A percentile compares a stretch with the other conserved stretches of the same genome.
Evolutionary conservation across 2,329 filamentous ascomycete genomes (phyloP).

Genomic region (Cryphonectria parasitica): DNA sequence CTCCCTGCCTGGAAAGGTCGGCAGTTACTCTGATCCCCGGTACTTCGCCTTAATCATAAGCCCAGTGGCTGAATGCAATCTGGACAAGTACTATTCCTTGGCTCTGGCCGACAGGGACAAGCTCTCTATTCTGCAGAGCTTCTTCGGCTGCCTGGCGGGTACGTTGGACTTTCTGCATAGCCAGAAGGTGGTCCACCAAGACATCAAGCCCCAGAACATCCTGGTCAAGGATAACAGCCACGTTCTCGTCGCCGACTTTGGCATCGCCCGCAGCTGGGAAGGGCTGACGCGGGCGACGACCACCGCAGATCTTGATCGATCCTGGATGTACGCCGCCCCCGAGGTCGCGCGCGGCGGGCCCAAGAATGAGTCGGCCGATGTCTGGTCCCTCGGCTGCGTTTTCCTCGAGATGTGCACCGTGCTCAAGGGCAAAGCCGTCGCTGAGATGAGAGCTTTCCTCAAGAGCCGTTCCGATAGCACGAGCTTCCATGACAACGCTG

Average conservation of each 20-base stretch:
- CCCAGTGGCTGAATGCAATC: too few relatives aligned
- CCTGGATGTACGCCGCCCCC: not conserved
- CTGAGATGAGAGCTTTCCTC: too few relatives aligned
- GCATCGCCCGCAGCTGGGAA: constrained; percentile 12
- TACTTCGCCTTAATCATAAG: too few relatives aligned
- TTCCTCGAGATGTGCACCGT: constrained; percentile 6
- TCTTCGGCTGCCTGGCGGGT: too few relatives aligned
- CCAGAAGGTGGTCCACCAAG: constrained; percentile 15
- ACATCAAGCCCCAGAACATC: constrained; percentile 31
- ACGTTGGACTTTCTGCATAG: too few relatives aligned
- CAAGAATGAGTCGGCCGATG: not conserved
- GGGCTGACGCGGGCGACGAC: not conserved
- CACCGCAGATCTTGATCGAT: not conserved
- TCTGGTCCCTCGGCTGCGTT: constrained; percentile 12
- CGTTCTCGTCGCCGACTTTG: constrained; percentile 27
- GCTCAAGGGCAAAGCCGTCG: not conserved
- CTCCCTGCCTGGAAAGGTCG: too few relatives aligned
- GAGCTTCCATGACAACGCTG: too few relatives aligned
- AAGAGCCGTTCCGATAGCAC: too few relatives aligned
- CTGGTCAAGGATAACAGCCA: constrained; percentile 17
- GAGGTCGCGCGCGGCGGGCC: constrained; percentile 3
- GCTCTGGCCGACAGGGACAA: too few relatives aligned
- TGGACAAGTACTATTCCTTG: too few relatives aligned
- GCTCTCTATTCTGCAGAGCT: too few relatives aligned
- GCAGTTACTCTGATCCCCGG: too few relatives aligned